Evolutionary conservation across 2,329 filamentous ascomycete genomes (phyloP).

Genomic region (Grosmannia serpens): DNA sequence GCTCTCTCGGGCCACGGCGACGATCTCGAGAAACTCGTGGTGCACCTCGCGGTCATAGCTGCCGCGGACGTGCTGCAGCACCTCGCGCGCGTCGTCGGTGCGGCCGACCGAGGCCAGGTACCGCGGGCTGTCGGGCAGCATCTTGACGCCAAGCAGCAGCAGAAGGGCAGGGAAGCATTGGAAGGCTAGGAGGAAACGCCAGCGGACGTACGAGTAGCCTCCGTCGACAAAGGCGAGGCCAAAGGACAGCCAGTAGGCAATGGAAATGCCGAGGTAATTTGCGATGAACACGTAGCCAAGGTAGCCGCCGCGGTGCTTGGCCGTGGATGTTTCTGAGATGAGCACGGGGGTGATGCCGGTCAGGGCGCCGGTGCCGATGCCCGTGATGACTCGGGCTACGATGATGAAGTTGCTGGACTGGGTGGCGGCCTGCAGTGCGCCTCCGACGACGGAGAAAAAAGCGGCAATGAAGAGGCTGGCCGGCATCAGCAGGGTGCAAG

Average conservation of each 20-base stretch:
- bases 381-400: conserved; percentile 36
- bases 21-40: conserved; percentile 27
- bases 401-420: conserved; percentile 36
- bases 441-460: conserved; percentile 35
- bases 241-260: conserved; percentile 28
- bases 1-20: conserved; percentile 26
- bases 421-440: conserved; percentile 32
- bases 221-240: conserved; percentile 16
- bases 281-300: conserved; percentile 39
- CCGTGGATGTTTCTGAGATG: conserved; percentile 34
- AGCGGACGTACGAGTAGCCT: conserved; percentile 20
- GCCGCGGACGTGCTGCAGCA: conserved; percentile 21
- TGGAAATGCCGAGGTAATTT: conserved; percentile 38
- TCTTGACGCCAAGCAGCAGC: conserved; percentile 24
- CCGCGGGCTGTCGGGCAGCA: conserved; percentile 34
- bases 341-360: conserved; percentile 37
- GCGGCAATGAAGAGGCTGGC: conserved; percentile 31
- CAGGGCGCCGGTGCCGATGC: conserved; percentile 38
- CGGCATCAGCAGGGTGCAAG: background rate
- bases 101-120: conserved; percentile 15
- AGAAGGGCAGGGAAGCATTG: conserved; percentile 30
- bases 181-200: conserved; percentile 27
- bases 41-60: conserved; percentile 23
- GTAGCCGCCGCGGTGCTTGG: conserved; percentile 32
- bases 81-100: conserved; percentile 18